Evolutionary conservation across 768 basidiomycete genomes (phyloP), one percentile per base, ranked within the genome.

Genomic region (Tricholoma matsutake): DNA sequence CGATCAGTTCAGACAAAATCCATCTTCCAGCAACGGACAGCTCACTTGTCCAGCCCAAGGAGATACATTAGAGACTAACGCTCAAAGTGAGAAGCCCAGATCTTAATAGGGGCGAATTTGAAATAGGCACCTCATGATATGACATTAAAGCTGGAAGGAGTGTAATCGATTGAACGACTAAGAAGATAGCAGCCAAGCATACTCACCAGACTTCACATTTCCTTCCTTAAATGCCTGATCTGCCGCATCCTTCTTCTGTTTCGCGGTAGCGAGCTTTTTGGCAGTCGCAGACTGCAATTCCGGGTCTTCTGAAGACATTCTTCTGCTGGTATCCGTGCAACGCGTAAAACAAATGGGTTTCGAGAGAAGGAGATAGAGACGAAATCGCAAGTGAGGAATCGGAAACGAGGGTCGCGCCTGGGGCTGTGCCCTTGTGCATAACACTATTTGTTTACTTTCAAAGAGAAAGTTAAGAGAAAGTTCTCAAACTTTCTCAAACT

Each of bases 31-130:
- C 43, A 51, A 51, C 29, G 45, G 11, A 16, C 22, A 3, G 72
- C 85, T 61, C 68, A 90, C 91, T 89, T 93, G 79, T 92, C 87
- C 53, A 94, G 72, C 20, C 92, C 92, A 45, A 84, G 76, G 13
- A 92, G 79, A 65, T 86, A 92, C 79, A 92, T 78, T 56, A 92
- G 74, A 22, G 91, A 76, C 91, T 90, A 47, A 16, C 56, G 43
- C 49, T 29, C 56, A 41, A 37, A 18, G 25, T 66, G 22, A 66
- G 41, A 49, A 61, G 10, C 39, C 47, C 4, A 37, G n/a, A 11
- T 53, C 29, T 54, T 3, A 22, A 54, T 18, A 43, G 54, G 43
- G 31, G 18, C 31, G 6, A 11, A 41, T 18, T 25, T n/a, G 10
- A 31, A 45, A 41, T 39, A 61, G 58, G 63, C 67, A 91, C 91